These are phyloP conservation scores for Mycena vitilis DNA, from an alignment of 768 basidiomycete genomes.

Conservation along the genomic window DNA sequence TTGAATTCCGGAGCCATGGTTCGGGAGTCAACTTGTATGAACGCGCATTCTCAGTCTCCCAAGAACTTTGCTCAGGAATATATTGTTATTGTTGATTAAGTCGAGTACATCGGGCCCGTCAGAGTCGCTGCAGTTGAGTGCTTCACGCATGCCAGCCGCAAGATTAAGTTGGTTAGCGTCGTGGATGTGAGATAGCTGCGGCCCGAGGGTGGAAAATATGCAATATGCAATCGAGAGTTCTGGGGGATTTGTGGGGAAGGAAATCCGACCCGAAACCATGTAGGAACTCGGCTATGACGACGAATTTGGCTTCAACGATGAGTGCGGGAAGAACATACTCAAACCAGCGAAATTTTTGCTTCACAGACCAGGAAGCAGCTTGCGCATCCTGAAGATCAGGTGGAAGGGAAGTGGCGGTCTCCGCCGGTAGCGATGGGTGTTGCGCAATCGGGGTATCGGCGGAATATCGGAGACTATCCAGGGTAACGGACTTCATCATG, in stretches of 20 bases:
- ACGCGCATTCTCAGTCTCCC: too few species aligned
- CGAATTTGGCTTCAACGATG: background rate
- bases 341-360: too few species aligned
- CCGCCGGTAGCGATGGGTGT: background rate
- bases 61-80: background rate
- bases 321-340: background rate
- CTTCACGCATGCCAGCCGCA: background rate
- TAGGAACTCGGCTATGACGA: background rate
- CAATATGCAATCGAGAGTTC: background rate
- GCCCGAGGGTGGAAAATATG: background rate
- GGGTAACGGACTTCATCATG: background rate
- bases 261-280: background rate
- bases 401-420: background rate
- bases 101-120: background rate
- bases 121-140: background rate
- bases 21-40: too few species aligned
- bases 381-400: too few species aligned
- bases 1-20: too few species aligned
- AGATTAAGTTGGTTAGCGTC: background rate
- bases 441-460: background rate
- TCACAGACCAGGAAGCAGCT: too few species aligned
- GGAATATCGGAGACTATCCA: background rate
- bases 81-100: background rate
- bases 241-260: background rate
- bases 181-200: background rate